Evolutionary conservation across 1,139 yeast species (phyloP).

Genomic region (Chernovozyma sophiae-reginae): DNA sequence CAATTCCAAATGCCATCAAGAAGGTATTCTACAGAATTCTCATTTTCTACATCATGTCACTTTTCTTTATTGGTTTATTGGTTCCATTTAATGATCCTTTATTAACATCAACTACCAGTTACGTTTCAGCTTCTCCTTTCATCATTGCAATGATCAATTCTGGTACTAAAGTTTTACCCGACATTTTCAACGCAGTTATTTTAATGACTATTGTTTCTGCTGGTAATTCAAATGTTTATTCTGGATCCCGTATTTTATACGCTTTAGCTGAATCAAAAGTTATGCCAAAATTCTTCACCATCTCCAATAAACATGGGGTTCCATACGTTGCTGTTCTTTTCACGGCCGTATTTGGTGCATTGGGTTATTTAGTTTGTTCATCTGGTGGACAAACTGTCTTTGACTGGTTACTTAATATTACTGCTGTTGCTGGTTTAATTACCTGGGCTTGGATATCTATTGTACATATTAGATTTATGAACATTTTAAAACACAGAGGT

Average conservation of each 20-base stretch:
- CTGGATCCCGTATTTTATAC: constrained; percentile 69
- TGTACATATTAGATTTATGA: constrained; percentile 66
- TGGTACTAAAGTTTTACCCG: constrained; percentile 56
- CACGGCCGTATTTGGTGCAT: constrained; percentile 59
- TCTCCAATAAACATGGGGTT: constrained; percentile 59
- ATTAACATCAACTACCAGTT: constrained; percentile 18
- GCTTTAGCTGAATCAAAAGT: constrained; percentile 59
- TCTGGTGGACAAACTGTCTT: constrained; percentile 66
- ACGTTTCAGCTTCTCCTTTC: constrained; percentile 49
- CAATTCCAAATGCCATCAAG: constrained; percentile 81
- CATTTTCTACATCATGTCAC: constrained; percentile 73
- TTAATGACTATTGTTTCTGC: constrained; percentile 69
- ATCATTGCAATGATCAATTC: constrained; percentile 59
- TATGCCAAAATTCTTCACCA: constrained; percentile 55
- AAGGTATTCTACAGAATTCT: constrained; percentile 79
- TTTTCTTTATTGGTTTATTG: constrained; percentile 76
- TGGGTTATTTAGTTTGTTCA: constrained; percentile 67
- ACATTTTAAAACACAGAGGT: constrained; percentile 53
- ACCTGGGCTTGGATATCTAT: constrained; percentile 69
- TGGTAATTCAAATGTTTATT: constrained; percentile 76
- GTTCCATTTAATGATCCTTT: constrained; percentile 73
- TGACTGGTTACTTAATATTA: constrained; percentile 77
- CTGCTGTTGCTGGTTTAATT: constrained; percentile 72
- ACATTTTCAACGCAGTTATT: constrained; percentile 74
- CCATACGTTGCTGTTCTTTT: constrained; percentile 57